Percentiles rank a stretch among this genome's conserved stretches.
Evolutionary conservation across 1,284 basidiomycete genomes (phyloP).

Genomic region (Hymenochaete sp.): DNA sequence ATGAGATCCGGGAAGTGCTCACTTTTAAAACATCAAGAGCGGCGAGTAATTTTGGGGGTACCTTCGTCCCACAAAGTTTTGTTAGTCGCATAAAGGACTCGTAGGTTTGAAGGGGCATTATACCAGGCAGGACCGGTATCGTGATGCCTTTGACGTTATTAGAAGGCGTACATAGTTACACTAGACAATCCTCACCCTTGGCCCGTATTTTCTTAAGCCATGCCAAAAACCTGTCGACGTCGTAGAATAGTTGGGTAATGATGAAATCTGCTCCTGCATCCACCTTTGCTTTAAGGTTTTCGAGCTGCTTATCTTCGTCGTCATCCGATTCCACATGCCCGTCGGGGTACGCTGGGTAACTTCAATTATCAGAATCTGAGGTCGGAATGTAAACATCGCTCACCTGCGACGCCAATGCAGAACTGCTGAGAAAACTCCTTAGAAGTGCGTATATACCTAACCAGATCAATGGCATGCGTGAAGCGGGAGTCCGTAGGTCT

Average conservation of each 20-base stretch:
- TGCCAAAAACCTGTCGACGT: conserved; percentile 73
- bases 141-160: conserved; percentile 56
- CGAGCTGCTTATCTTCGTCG: conserved; percentile 65
- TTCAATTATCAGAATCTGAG: conserved; percentile 16
- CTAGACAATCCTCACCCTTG: conserved; percentile 43
- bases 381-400: conserved; percentile 18
- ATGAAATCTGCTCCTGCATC: conserved; percentile 96
- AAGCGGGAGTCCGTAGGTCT: conserved; percentile 81
- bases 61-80: conserved; percentile 78
- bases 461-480: conserved; percentile 82
- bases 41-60: conserved; percentile 64
- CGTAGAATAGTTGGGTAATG: conserved; percentile 97
- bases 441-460: conserved; percentile 77
- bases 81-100: conserved; percentile 87
- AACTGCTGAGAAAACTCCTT: conserved; percentile 81
- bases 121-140: conserved; percentile 88
- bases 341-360: conserved; percentile 76
- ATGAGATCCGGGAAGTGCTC: conserved; percentile 25
- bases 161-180: neutral
- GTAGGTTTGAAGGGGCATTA: conserved; percentile 98
- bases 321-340: conserved; percentile 70
- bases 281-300: conserved; percentile 80
- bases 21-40: conserved; percentile 78
- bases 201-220: conserved; percentile 71
- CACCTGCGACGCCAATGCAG: conserved; percentile 87